Percentiles rank a stretch among this genome's conserved stretches.
These are phyloP conservation scores for Plasmopara viticola DNA, from an alignment of 352 stramenopile species.

Conservation along the genomic window DNA sequence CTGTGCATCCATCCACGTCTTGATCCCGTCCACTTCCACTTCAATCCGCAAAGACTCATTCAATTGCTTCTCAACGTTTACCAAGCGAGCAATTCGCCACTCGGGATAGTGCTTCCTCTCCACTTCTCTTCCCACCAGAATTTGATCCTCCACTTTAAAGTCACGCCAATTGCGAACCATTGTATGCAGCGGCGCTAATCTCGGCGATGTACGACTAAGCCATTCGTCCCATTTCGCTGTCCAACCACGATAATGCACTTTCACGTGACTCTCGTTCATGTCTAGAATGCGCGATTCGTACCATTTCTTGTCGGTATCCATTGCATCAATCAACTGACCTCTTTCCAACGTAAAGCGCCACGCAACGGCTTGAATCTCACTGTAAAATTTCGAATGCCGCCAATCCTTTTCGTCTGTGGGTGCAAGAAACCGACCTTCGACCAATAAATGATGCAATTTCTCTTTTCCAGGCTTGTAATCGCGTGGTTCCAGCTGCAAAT, in stretches of 20 bases:
- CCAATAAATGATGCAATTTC: conserved; percentile 54
- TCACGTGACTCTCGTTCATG: conserved; percentile 41
- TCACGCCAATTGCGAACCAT: conserved; percentile 63
- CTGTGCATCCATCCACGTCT: conserved; percentile 40
- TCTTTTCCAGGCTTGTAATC: conserved; percentile 52
- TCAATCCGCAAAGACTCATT: conserved; percentile 31
- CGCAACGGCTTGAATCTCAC: conserved; percentile 43
- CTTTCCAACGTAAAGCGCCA: conserved; percentile 56
- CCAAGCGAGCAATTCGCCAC: conserved; percentile 50
- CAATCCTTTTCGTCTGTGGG: conserved; percentile 25
- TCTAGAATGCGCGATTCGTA: conserved; percentile 63
- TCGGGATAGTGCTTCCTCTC: conserved; percentile 40
- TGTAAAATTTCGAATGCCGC: conserved; percentile 55
- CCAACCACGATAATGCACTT: conserved; percentile 97
- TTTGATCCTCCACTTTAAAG: conserved; percentile 45
- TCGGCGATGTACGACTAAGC: conserved; percentile 81
- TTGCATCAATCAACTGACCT: conserved; percentile 59
- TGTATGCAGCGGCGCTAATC: conserved; percentile 89
- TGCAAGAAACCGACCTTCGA: conserved; percentile 39
- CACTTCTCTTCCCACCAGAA: conserved; percentile 42
- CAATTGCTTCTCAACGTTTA: conserved; percentile 23
- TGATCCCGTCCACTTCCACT: conserved; percentile 37
- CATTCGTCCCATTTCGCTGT: conserved; percentile 96
- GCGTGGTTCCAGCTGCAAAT: conserved; percentile 50
- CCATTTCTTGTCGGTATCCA: conserved; percentile 79